A percentile compares a stretch with the other conserved stretches of the same genome.
Conservation (phyloP, 2,329 filamentous ascomycete genomes). For the Aspergillus sp. region DNA sequence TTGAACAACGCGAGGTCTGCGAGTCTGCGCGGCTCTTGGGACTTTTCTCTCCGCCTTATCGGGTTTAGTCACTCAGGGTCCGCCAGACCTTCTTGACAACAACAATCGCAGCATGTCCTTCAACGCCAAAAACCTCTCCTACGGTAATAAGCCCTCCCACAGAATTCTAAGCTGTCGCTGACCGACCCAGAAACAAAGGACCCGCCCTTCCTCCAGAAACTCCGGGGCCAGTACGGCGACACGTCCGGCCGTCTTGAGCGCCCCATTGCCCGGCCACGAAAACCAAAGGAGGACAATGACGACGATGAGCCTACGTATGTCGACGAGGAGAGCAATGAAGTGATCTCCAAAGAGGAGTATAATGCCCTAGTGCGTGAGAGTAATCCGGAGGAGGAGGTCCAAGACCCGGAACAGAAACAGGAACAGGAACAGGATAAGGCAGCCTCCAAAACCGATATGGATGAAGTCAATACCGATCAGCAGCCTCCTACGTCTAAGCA, state of each 20-base stretch:
- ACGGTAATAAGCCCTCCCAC: conserved; percentile 23
- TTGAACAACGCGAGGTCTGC: conserved; percentile 19
- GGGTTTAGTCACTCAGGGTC: conserved; percentile 21
- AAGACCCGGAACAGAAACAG: conserved; percentile 6
- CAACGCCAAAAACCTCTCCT: conserved; percentile 36
- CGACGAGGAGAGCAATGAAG: conserved; percentile 35
- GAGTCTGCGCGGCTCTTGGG: conserved; percentile 27
- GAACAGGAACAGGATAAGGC: conserved; percentile 4
- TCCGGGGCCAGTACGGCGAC: conserved; percentile 30
- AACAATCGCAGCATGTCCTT: conserved; percentile 33
- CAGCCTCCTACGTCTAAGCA: conserved; percentile 19
- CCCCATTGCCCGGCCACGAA: conserved; percentile 27
- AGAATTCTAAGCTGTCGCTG: not conserved
- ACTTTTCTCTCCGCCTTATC: conserved; percentile 23
- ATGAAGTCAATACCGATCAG: conserved; percentile 7
- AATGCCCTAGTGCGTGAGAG: conserved; percentile 27
- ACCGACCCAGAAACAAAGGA: conserved; percentile 29
- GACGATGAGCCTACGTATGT: conserved; percentile 38
- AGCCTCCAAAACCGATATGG: conserved; percentile 6
- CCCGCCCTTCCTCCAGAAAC: conserved; percentile 34
- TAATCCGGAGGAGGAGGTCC: conserved; percentile 7
- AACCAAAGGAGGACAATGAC: conserved; percentile 25
- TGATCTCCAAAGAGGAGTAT: conserved; percentile 36
- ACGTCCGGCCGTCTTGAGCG: conserved; percentile 28
- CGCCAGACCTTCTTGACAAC: not conserved